phyloP scores from a whole-genome alignment of 331 rosid species.

The Prunus yedoensis region DNA sequence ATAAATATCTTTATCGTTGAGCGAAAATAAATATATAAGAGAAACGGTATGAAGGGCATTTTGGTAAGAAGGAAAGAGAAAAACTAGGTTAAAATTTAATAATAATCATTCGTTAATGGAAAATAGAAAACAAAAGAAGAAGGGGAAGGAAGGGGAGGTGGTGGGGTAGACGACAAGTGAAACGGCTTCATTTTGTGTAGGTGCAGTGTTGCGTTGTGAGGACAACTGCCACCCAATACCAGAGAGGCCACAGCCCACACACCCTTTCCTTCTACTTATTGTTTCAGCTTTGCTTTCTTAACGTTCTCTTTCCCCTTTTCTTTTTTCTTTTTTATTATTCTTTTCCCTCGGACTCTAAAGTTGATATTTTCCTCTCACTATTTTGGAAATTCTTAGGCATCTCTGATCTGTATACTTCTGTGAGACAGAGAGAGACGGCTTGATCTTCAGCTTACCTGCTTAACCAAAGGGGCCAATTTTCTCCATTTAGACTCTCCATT shows the following conservation, averaged over 20 bases:
- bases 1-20: no score
- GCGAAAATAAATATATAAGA: no score
- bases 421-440: constrained; percentile 1
- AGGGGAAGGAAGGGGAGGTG: not conserved
- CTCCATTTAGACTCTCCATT: not conserved
- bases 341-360: not conserved
- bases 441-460: not conserved
- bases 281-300: not conserved
- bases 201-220: constrained; percentile 1
- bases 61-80: no score
- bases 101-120: not conserved
- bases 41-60: no score
- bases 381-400: constrained; percentile 16
- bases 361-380: not conserved
- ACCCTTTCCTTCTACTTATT: not conserved
- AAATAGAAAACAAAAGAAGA: not conserved
- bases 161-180: constrained; percentile 23
- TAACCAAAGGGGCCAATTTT: no score
- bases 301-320: not conserved
- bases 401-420: not conserved
- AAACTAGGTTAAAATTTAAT: no score
- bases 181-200: constrained; percentile 22
- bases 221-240: constrained; percentile 39
- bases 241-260: constrained; percentile 30
- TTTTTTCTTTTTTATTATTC: not conserved